These are phyloP conservation scores for Leccinum longicurvipes DNA, from an alignment of 768 basidiomycete species.

Conservation along the genomic window DNA sequence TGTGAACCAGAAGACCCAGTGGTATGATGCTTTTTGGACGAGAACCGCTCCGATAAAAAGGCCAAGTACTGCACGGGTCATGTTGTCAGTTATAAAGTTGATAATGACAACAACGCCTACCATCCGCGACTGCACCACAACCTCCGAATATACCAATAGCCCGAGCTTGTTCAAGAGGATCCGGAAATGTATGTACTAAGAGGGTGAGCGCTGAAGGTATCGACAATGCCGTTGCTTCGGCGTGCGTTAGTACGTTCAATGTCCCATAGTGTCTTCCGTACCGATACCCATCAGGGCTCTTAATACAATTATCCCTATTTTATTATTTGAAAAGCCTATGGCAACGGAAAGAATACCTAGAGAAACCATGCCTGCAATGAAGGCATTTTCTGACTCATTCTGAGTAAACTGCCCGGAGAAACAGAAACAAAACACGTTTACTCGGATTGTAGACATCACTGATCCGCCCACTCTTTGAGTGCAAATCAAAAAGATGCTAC, in stretches of 20 bases:
- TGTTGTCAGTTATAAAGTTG: neutral
- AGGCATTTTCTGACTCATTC: slow-evolving; percentile 38
- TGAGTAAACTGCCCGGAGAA: slow-evolving; percentile 27
- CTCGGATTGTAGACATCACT: slow-evolving; percentile 31
- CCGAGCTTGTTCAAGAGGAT: slow-evolving; percentile 42
- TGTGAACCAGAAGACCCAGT: slow-evolving; percentile 51
- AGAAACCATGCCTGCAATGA: slow-evolving; percentile 37
- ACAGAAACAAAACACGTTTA: slow-evolving; percentile 21
- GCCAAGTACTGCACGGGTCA: slow-evolving; percentile 33
- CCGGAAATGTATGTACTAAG: slow-evolving; percentile 48
- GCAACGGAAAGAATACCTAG: slow-evolving; percentile 45
- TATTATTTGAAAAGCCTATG: slow-evolving; percentile 44
- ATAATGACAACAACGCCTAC: slow-evolving; percentile 14
- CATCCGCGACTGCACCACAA: slow-evolving; percentile 45
- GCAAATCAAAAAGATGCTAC: slow-evolving; percentile 7
- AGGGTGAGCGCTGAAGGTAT: slow-evolving; percentile 51
- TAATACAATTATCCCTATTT: slow-evolving; percentile 47
- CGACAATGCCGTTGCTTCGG: slow-evolving; percentile 45
- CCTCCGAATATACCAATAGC: slow-evolving; percentile 48
- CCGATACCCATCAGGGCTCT: slow-evolving; percentile 51
- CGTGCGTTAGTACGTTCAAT: neutral
- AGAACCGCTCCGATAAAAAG: slow-evolving; percentile 45
- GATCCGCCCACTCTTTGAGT: slow-evolving; percentile 23
- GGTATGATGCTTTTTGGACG: slow-evolving; percentile 39
- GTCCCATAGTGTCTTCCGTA: slow-evolving; percentile 8